A percentile compares a stretch with the other conserved stretches of the same genome.
These are phyloP conservation scores for Ascocoryne sarcoides DNA, from an alignment of 2,329 filamentous ascomycete species.

Conservation along the genomic window DNA sequence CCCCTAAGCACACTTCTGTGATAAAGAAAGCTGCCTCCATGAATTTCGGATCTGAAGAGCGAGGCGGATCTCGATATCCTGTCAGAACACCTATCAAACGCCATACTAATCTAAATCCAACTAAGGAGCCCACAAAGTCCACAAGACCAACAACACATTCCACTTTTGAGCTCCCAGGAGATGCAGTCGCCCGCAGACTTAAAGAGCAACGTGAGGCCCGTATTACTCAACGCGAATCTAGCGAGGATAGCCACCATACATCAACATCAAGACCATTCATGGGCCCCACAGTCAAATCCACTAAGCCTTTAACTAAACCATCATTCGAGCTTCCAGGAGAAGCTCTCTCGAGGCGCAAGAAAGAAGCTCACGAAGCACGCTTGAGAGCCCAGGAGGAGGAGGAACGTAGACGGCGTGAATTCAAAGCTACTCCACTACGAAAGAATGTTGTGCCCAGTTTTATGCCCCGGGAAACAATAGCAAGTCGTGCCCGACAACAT, in stretches of 20 bases:
- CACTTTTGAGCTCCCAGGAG: conserved; percentile 54
- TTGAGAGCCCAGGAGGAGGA: conserved; percentile 51
- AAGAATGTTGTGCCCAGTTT: conserved; percentile 31
- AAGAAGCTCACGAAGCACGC: conserved; percentile 46
- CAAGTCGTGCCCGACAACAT: conserved; percentile 47
- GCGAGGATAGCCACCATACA: conserved; percentile 31
- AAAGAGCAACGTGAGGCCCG: conserved; percentile 52
- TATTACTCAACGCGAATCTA: conserved; percentile 31
- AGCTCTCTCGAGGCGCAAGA: conserved; percentile 39
- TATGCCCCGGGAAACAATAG: conserved; percentile 46
- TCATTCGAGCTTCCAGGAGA: conserved; percentile 57
- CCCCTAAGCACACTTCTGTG: conserved; percentile 15
- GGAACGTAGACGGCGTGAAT: conserved; percentile 50
- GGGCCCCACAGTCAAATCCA: conserved; percentile 39
- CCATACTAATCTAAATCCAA: conserved; percentile 33
- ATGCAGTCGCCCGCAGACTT: conserved; percentile 48
- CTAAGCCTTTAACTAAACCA: conserved; percentile 43
- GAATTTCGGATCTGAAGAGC: conserved; percentile 24
- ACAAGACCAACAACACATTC: conserved; percentile 45
- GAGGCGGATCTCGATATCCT: conserved; percentile 16
- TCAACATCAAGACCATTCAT: conserved; percentile 19
- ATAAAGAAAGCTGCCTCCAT: conserved; percentile 24
- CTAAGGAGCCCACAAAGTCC: conserved; percentile 41
- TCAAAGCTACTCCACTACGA: conserved; percentile 52
- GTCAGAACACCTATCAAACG: conserved; percentile 26